A percentile compares a stretch with the other conserved stretches of the same genome.
Conservation (phyloP, 345 rosid species). For the Adansonia digitata region DNA sequence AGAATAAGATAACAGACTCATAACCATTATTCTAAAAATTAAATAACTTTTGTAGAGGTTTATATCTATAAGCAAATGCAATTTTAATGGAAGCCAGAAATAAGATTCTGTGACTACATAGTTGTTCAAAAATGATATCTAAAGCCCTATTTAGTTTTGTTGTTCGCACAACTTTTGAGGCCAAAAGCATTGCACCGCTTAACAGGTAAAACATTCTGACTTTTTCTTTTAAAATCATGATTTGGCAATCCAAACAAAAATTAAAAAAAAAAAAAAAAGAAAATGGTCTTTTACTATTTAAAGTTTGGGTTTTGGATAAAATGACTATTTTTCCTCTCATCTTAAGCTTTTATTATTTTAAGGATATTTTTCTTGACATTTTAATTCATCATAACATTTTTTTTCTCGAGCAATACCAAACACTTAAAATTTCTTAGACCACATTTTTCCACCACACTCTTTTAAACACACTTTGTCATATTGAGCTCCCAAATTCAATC, state of each 20-base stretch:
- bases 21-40: background rate
- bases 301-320: background rate
- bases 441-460: background rate
- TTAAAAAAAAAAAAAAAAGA: too few relatives aligned
- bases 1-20: background rate
- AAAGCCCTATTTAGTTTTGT: background rate
- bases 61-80: background rate
- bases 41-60: background rate
- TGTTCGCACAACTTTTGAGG: background rate
- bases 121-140: background rate
- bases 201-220: background rate
- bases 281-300: too few relatives aligned
- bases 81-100: background rate
- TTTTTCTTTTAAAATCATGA: background rate
- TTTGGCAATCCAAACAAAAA: background rate
- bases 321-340: background rate
- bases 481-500: background rate
- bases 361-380: background rate
- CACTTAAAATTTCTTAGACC: background rate
- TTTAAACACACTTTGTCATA: background rate
- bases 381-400: background rate
- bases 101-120: background rate
- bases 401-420: too few relatives aligned
- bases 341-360: background rate
- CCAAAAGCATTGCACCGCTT: background rate